phyloP scores from a whole-genome alignment of 164 flowering plant genomes.

The Hamamelis virginiana region DNA sequence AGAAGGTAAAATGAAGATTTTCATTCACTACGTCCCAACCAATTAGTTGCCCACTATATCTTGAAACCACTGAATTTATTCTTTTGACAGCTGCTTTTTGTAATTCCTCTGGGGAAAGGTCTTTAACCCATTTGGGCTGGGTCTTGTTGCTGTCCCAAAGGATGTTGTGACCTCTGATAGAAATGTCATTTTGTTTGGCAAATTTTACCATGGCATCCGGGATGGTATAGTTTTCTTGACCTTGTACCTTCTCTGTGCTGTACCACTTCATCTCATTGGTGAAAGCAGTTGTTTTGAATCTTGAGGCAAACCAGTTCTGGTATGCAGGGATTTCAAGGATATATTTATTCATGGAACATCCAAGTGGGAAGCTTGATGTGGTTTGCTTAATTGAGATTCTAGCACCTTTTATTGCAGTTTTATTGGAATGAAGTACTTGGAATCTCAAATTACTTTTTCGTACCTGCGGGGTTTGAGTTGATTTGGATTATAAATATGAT shows the following conservation, averaged over 20 bases:
- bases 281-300: constrained; percentile 40
- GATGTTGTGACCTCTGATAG: constrained; percentile 51
- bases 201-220: constrained; percentile 50
- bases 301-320: constrained; percentile 40
- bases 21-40: constrained; percentile 71
- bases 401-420: constrained; percentile 24
- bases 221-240: constrained; percentile 42
- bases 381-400: constrained; percentile 24
- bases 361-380: constrained; percentile 34
- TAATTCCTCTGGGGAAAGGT: constrained; percentile 26
- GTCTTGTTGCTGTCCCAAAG: constrained; percentile 41
- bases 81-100: constrained; percentile 20
- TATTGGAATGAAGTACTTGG: constrained; percentile 17
- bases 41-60: constrained; percentile 40
- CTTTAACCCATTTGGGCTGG: constrained; percentile 40
- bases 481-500: neutral
- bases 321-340: constrained; percentile 33
- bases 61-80: constrained; percentile 35
- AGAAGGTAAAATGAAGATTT: constrained; percentile 49
- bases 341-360: constrained; percentile 30
- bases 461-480: constrained; percentile 20
- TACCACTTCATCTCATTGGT: constrained; percentile 61
- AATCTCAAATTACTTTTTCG: constrained; percentile 37
- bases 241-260: constrained; percentile 32
- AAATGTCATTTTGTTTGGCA: constrained; percentile 24